Conservation (phyloP, 441 rosid genomes). For the Capsella rubella region DNA sequence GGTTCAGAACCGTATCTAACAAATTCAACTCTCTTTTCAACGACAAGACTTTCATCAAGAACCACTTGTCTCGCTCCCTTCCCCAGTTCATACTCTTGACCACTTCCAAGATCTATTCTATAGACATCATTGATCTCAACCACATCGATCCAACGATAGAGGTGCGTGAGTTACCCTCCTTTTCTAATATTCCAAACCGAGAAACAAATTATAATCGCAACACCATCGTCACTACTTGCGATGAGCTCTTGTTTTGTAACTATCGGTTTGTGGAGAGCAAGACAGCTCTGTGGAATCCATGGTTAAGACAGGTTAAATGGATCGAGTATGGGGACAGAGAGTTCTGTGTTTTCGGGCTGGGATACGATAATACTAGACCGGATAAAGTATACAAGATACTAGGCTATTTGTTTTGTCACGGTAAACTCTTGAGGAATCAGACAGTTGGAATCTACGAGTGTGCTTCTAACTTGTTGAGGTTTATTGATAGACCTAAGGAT, state of each 20-base stretch:
- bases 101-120: background rate
- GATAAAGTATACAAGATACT: slow-evolving; percentile 8
- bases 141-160: background rate
- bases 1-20: slow-evolving; percentile 9
- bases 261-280: background rate
- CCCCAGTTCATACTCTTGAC: slow-evolving; percentile 15
- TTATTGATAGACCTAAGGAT: background rate
- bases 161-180: background rate
- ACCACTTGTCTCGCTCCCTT: background rate
- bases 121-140: slow-evolving; percentile 1
- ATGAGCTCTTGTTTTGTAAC: background rate
- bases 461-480: background rate
- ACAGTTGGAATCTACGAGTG: background rate
- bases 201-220: too few species aligned
- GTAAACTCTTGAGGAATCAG: background rate
- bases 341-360: background rate
- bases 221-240: background rate
- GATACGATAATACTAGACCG: background rate
- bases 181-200: background rate
- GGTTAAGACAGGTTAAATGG: background rate
- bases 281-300: background rate
- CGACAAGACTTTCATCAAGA: slow-evolving; percentile 10
- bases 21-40: slow-evolving; percentile 27
- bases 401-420: background rate
- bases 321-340: background rate